Evolutionary conservation across 176 grass and related monocot species (phyloP).

Genomic region (Bothriochloa decipiens): DNA sequence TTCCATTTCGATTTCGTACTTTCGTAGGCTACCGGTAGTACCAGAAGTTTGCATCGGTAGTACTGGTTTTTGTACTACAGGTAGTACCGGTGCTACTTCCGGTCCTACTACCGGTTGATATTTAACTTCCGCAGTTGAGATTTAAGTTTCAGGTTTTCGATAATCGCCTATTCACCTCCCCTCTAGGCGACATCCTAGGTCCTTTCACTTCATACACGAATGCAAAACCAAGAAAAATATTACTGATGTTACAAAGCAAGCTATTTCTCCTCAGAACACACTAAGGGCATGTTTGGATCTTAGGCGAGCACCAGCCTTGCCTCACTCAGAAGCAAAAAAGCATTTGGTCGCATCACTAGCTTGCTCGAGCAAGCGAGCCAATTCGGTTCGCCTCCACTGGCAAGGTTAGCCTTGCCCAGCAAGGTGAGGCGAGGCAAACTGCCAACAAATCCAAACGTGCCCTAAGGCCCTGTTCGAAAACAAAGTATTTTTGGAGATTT

Average conservation of each 20-base stretch:
- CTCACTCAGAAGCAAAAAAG: not conserved
- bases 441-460: not conserved
- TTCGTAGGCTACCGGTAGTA: too few relatives aligned
- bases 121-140: too few relatives aligned
- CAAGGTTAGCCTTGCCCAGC: not conserved
- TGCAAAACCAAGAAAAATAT: constrained; percentile 24
- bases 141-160: too few relatives aligned
- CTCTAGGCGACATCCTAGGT: too few relatives aligned
- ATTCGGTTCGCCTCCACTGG: not conserved
- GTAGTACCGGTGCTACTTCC: too few relatives aligned
- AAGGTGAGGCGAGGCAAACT: not conserved
- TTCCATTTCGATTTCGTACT: too few relatives aligned
- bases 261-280: not conserved
- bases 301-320: not conserved
- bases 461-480: not conserved
- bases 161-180: too few relatives aligned
- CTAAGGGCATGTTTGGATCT: not conserved
- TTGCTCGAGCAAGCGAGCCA: not conserved
- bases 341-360: not conserved
- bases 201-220: not conserved
- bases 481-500: not conserved
- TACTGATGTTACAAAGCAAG: constrained; percentile 4
- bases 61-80: too few relatives aligned
- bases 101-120: too few relatives aligned
- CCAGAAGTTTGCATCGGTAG: too few relatives aligned